Evolutionary conservation across 345 rosid species (phyloP).

Genomic region (Gossypium australe): DNA sequence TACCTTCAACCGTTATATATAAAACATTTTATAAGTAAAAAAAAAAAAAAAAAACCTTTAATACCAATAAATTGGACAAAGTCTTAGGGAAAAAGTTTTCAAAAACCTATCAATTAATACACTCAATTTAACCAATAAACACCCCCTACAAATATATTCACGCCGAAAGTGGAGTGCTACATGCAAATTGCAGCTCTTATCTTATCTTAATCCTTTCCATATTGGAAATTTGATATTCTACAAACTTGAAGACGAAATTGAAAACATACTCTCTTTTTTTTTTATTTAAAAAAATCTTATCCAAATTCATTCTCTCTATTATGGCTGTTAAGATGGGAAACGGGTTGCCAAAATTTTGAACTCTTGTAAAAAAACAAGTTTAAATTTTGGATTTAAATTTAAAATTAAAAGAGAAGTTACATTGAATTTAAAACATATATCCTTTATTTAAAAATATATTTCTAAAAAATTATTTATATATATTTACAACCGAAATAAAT

Average conservation of each 20-base stretch:
- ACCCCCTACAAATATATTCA: not conserved
- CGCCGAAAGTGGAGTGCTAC: not conserved
- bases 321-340: too few species aligned
- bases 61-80: too few species aligned
- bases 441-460: not conserved
- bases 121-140: not conserved
- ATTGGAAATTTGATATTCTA: too few species aligned
- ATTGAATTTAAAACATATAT: not conserved
- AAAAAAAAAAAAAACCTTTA: too few species aligned
- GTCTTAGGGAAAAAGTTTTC: not conserved
- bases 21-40: too few species aligned
- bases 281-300: not conserved
- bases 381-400: not conserved
- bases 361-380: not conserved
- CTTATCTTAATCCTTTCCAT: not conserved
- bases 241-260: too few species aligned
- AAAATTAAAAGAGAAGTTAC: not conserved
- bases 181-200: not conserved
- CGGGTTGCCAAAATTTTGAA: too few species aligned
- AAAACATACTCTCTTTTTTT: too few species aligned
- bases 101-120: not conserved
- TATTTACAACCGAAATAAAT: not conserved
- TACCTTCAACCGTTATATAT: too few species aligned
- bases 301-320: too few species aligned
- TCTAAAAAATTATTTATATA: not conserved